Evolutionary conservation across 2,329 filamentous ascomycete genomes (phyloP), one percentile per base, ranked within the genome.

Genomic region (Penicillium sp.): DNA sequence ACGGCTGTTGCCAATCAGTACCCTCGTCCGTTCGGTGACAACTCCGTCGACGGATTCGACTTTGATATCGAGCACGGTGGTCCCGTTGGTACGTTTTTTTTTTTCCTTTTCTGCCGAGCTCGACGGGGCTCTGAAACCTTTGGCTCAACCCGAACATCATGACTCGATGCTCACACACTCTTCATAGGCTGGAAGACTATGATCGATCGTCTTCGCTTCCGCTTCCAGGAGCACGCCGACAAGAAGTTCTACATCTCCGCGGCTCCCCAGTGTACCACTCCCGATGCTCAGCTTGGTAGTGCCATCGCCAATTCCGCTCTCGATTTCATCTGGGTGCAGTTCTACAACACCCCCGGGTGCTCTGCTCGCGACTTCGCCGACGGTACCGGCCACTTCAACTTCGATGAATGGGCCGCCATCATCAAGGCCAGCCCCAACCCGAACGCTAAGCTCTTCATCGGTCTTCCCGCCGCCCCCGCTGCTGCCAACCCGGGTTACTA

Each of bases 241-340:
- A 51, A 58, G 49, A 61, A 51, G 46, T 80, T 72, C 65, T 79
- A 76, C 52, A 73, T 79, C 53, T 77, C 76, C 4, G 74, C 66
- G 13, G 75, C 77, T 3, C 77, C 77, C n/a, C 76, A 80, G 55
- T 80, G 77, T 53, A 41, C 65, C 7, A 59, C 74, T 24, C 75
- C 76, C 2, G 77, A 80, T 54, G 54, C 56, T 24, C 71, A 75
- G 45, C 67, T 80, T 25, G 60, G 63, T n/a, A 45, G 67, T 34
- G 72, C 74, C 6, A 76, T 80, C 46, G 39, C 49, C 12, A 66
- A 66, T 32, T 65, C 74, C 7, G 51, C 53, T 8, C 77, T 80
- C 55, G 77, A 80, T 58, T 78, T 76, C 55, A 56, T 80, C 52
- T 80, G 75, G 64, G 67, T 78, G 33, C 77, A 80, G 51, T 80